Conservation (phyloP, 345 rosid genomes). For the Populus davidiana region DNA sequence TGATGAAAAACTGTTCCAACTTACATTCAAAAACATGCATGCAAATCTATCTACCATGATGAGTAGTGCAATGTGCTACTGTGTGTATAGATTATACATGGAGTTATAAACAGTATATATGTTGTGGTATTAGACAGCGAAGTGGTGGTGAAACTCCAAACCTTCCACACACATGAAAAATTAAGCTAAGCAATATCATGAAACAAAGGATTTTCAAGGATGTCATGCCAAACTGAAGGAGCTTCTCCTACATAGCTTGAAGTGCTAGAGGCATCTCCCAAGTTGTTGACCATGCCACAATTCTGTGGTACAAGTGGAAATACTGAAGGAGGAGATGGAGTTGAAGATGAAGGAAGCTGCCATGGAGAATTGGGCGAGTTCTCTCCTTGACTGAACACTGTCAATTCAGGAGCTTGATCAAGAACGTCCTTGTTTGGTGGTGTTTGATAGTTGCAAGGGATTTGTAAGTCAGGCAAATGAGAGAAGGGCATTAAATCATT, state of each 20-base stretch:
- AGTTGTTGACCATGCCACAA: neutral
- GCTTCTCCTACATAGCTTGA: constrained; percentile 35
- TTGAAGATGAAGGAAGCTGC: constrained; percentile 32
- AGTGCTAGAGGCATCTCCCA: constrained; percentile 10
- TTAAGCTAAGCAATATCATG: constrained; percentile 36
- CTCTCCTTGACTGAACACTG: constrained; percentile 25
- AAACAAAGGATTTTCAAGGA: constrained; percentile 55
- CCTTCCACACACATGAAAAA: constrained; percentile 9
- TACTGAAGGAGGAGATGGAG: constrained; percentile 39
- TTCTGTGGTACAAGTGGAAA: constrained; percentile 6
- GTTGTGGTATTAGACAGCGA: constrained; percentile 11
- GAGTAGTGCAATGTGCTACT: neutral
- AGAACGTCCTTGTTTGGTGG: constrained; percentile 4
- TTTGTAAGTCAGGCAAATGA: constrained; percentile 52
- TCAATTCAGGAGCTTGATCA: constrained; percentile 20
- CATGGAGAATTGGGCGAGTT: constrained; percentile 38
- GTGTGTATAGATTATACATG: constrained; percentile 3
- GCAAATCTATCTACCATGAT: constrained; percentile 6
- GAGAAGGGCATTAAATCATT: constrained; percentile 34
- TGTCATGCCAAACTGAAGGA: constrained; percentile 40
- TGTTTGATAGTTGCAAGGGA: constrained; percentile 33
- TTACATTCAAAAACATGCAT: neutral
- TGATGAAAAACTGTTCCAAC: neutral
- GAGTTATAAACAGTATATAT: constrained; percentile 1
- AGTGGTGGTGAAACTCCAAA: constrained; percentile 18